Evolutionary conservation across 805 yeast genomes (phyloP).

Genomic region (Yarrowia deformans): DNA sequence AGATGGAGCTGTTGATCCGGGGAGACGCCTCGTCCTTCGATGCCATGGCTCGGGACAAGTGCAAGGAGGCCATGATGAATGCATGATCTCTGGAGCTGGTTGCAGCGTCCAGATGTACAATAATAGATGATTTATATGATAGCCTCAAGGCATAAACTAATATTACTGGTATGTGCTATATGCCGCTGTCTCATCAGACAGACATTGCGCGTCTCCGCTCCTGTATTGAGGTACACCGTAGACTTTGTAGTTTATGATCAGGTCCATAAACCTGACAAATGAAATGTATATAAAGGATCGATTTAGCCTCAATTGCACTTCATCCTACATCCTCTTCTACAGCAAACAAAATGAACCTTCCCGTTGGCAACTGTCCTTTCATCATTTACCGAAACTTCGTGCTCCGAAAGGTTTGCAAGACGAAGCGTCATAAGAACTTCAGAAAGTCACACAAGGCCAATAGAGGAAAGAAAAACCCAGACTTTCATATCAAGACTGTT

Average conservation of each 20-base stretch:
- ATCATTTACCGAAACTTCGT: constrained; percentile 2
- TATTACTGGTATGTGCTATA: no score
- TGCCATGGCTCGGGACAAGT: constrained; percentile 1
- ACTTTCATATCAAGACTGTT: background rate
- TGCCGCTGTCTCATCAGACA: no score
- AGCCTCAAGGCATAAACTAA: no score
- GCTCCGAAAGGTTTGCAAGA: background rate
- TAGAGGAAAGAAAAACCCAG: background rate
- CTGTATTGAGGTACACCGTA: background rate
- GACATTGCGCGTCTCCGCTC: no score
- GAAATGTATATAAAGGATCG: background rate
- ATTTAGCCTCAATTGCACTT: background rate
- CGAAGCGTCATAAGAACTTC: background rate
- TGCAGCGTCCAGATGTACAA: background rate
- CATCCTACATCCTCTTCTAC: no score
- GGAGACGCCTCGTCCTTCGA: background rate
- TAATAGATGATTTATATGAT: constrained; percentile 4
- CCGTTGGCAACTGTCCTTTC: background rate
- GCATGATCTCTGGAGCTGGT: background rate
- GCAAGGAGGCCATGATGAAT: background rate
- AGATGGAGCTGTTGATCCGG: constrained; percentile 24
- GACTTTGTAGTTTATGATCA: background rate
- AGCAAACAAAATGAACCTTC: constrained; percentile 9
- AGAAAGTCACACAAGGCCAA: background rate
- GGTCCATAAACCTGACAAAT: background rate